Evolutionary conservation across 148 eudicot species (phyloP).

Genomic region (Amaranthus palmeri): DNA sequence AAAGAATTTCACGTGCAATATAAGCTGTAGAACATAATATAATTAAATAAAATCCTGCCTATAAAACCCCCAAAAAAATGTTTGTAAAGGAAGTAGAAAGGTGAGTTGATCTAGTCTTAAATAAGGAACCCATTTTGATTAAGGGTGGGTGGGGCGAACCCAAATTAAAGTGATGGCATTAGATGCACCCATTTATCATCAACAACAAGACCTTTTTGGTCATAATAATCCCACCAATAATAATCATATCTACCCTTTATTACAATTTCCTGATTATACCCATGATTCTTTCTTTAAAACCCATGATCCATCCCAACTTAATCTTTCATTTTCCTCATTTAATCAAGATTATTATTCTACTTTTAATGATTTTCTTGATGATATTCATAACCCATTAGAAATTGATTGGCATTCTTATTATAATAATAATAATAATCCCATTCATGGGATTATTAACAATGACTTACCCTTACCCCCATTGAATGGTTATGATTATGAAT

Average conservation of each 20-base stretch:
- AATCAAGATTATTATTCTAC: not conserved
- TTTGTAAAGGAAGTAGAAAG: constrained; percentile 17
- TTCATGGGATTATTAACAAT: not conserved
- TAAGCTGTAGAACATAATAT: not conserved
- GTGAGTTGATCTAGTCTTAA: not conserved
- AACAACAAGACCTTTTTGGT: constrained; percentile 22
- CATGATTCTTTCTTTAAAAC: not conserved
- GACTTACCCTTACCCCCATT: not conserved
- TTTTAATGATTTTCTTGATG: not conserved
- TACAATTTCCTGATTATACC: constrained; percentile 4
- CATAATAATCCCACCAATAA: constrained; percentile 1
- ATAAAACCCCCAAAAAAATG: constrained; percentile 19
- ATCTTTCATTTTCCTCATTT: not conserved
- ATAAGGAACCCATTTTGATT: constrained; percentile 6
- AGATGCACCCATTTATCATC: constrained; percentile 17
- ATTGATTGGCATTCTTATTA: constrained; percentile 11
- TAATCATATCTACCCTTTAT: constrained; percentile 19
- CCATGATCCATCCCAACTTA: not conserved
- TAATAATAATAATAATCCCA: not conserved
- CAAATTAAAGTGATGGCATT: constrained; percentile 19
- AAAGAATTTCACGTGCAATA: constrained; percentile 12
- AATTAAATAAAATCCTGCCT: not conserved
- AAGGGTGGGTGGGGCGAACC: not conserved
- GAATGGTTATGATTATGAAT: constrained; percentile 11
- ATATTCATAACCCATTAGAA: not conserved